These are phyloP conservation scores for Novymonas esmeraldas DNA, from an alignment of 208 protist genomes.

Conservation along the genomic window DNA sequence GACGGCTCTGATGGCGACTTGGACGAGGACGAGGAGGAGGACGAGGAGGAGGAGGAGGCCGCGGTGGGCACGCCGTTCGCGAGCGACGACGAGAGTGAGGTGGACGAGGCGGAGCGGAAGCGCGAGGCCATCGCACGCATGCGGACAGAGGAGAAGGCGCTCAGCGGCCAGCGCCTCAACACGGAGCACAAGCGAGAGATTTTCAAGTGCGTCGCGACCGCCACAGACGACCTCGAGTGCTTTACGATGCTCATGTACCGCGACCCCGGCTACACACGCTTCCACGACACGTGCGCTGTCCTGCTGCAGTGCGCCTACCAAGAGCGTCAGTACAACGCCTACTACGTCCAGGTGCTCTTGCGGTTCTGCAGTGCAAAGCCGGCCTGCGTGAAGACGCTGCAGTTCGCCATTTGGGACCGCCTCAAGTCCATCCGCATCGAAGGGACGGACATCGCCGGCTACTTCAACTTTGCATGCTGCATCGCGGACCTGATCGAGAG, in stretches of 20 bases:
- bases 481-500: conserved; percentile 56
- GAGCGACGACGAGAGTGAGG: conserved; percentile 9
- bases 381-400: conserved; percentile 66
- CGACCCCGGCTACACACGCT: conserved; percentile 64
- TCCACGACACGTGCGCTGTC: conserved; percentile 66
- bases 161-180: conserved; percentile 72
- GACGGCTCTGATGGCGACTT: conserved; percentile 4
- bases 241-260: conserved; percentile 83
- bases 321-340: conserved; percentile 73
- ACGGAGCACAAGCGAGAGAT: conserved; percentile 81
- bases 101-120: conserved; percentile 36
- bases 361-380: conserved; percentile 70
- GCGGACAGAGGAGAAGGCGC: conserved; percentile 64
- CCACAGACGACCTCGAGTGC: conserved; percentile 79
- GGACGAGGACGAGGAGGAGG: not conserved
- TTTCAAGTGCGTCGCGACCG: conserved; percentile 57
- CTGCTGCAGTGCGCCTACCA: conserved; percentile 75
- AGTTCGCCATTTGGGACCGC: conserved; percentile 85
- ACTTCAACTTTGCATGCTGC: conserved; percentile 73
- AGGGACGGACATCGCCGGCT: conserved; percentile 54
- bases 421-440: conserved; percentile 83
- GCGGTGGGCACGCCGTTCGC: not conserved
- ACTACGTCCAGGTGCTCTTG: conserved; percentile 72
- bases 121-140: conserved; percentile 48
- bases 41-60: not conserved